Conservation (phyloP, 83 land plant genomes). For the Diphasiastrum complanatum region DNA sequence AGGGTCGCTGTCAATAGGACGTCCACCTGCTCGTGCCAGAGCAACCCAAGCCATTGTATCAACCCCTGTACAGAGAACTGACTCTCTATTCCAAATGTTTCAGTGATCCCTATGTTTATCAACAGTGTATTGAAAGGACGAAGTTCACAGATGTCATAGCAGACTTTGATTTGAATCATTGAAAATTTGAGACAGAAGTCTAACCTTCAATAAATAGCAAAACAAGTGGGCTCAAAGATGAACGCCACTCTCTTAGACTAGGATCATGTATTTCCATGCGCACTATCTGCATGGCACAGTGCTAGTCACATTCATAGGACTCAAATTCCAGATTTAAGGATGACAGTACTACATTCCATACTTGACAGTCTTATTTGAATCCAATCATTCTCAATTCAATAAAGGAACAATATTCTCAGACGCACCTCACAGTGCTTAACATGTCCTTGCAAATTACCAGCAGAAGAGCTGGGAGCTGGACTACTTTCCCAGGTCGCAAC, state of each 20-base stretch:
- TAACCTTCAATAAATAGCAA: constrained; percentile 83
- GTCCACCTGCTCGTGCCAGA: constrained; percentile 42
- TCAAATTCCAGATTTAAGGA: too few relatives aligned
- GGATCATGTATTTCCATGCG: constrained; percentile 35
- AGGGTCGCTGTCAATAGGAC: constrained; percentile 75
- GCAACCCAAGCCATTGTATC: neutral
- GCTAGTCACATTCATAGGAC: too few relatives aligned
- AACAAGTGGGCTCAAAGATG: constrained; percentile 65
- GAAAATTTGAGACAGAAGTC: neutral
- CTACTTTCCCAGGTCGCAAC: too few relatives aligned
- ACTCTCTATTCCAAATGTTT: neutral
- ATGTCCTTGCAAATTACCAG: too few relatives aligned
- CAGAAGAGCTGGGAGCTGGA: too few relatives aligned
- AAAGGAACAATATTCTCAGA: too few relatives aligned
- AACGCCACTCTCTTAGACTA: constrained; percentile 54
- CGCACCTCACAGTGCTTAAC: too few relatives aligned
- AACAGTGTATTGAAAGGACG: neutral
- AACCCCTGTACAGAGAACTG: neutral
- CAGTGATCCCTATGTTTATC: neutral
- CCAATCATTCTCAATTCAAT: too few relatives aligned
- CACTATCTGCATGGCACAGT: constrained; percentile 35
- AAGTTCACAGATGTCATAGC: neutral
- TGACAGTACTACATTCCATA: too few relatives aligned
- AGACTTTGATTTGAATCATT: neutral
- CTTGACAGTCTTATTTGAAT: too few relatives aligned